Conservation (phyloP, 2,329 filamentous ascomycete species). For the Colletotrichum kahawae region DNA sequence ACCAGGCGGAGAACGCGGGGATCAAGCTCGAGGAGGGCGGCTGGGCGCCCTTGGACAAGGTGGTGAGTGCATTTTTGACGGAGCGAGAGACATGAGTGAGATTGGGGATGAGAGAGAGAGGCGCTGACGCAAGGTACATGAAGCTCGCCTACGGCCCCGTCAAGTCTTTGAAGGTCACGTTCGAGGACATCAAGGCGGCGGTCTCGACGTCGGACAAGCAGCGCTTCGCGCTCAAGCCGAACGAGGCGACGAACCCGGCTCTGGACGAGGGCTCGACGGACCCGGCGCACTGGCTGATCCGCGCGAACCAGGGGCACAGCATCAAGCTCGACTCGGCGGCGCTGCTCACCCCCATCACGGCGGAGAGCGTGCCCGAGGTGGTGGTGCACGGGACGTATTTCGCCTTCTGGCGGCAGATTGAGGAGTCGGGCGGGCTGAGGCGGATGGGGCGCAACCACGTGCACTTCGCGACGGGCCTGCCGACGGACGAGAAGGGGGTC, state of each 20-base stretch:
- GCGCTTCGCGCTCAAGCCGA: conserved; percentile 79
- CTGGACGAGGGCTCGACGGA: conserved; percentile 42
- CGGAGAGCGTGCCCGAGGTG: conserved; percentile 65
- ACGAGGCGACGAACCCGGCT: conserved; percentile 32
- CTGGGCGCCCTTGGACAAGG: conserved; percentile 61
- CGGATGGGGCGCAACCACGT: conserved; percentile 87
- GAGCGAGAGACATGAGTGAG: not conserved
- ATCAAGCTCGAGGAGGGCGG: conserved; percentile 64
- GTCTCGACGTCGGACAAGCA: conserved; percentile 87
- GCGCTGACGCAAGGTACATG: not conserved
- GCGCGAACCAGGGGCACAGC: conserved; percentile 93
- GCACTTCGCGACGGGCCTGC: conserved; percentile 82
- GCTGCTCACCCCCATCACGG: conserved; percentile 71
- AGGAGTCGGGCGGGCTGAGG: conserved; percentile 77
- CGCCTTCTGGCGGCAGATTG: conserved; percentile 76
- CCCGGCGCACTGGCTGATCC: conserved; percentile 79
- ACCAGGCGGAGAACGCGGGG: conserved; percentile 62
- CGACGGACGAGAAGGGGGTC: conserved; percentile 54
- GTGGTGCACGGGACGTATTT: conserved; percentile 93
- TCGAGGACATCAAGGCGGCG: conserved; percentile 73
- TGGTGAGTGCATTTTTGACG: conserved; percentile 51
- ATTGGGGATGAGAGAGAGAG: not conserved
- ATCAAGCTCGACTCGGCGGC: conserved; percentile 76
- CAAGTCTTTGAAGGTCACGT: conserved; percentile 72
- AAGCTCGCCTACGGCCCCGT: conserved; percentile 64